A percentile compares a stretch with the other conserved stretches of the same genome.
Conservation (phyloP, 1,284 basidiomycete species). For the Leccinum pachyderme region DNA sequence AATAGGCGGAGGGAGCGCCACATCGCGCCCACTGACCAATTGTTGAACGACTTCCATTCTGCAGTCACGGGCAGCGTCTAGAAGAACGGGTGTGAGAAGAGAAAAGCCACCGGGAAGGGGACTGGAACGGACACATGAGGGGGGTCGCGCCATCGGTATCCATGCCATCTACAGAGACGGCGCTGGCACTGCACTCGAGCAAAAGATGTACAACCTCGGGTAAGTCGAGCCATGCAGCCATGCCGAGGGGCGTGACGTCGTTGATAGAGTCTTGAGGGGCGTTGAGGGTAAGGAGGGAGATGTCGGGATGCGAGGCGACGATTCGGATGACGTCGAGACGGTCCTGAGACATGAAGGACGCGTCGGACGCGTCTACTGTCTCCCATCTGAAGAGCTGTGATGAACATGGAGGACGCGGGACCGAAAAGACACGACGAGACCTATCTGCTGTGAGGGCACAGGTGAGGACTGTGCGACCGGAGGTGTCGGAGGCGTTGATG, state of each 20-base stretch:
- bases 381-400: slow-evolving; percentile 48
- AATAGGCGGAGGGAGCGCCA: background rate
- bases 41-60: slow-evolving; percentile 57
- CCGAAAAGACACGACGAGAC: slow-evolving; percentile 36
- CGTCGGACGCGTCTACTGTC: slow-evolving; percentile 62
- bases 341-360: slow-evolving; percentile 54
- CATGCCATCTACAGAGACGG: slow-evolving; percentile 67
- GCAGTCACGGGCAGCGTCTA: slow-evolving; percentile 74
- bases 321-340: slow-evolving; percentile 56
- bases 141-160: slow-evolving; percentile 71
- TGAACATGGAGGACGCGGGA: background rate
- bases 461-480: slow-evolving; percentile 59
- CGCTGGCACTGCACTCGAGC: slow-evolving; percentile 55
- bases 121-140: slow-evolving; percentile 65
- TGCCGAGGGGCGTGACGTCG: slow-evolving; percentile 70
- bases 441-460: slow-evolving; percentile 68
- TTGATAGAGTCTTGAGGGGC: slow-evolving; percentile 62
- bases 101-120: slow-evolving; percentile 5
- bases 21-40: slow-evolving; percentile 47
- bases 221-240: slow-evolving; percentile 72
- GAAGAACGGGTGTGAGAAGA: slow-evolving; percentile 4
- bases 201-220: slow-evolving; percentile 54
- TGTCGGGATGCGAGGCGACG: slow-evolving; percentile 51
- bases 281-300: slow-evolving; percentile 67
- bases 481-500: slow-evolving; percentile 58